These are phyloP conservation scores for Diaporthe humulicola DNA, from an alignment of 2,329 filamentous ascomycete species.

Conservation along the genomic window DNA sequence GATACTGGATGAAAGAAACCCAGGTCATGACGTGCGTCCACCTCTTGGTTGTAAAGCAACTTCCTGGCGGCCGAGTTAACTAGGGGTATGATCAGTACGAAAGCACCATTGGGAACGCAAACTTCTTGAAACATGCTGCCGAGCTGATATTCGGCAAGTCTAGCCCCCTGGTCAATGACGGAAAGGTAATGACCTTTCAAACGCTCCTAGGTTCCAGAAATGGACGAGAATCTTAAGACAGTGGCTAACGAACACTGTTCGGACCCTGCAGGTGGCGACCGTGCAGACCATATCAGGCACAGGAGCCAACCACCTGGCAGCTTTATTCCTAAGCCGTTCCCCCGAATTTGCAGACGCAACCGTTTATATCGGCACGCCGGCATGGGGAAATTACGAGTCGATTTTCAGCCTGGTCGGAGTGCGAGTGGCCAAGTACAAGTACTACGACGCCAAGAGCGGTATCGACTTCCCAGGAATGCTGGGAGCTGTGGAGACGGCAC, in stretches of 20 bases:
- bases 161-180: conserved; percentile 9
- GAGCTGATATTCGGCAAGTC: conserved; percentile 48
- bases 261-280: conserved; percentile 46
- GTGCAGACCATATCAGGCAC: conserved; percentile 56
- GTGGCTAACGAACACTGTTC: not conserved
- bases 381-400: conserved; percentile 52
- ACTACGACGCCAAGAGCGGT: conserved; percentile 46
- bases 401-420: conserved; percentile 49
- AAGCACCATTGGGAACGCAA: conserved; percentile 49
- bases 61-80: not conserved
- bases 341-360: conserved; percentile 41
- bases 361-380: conserved; percentile 50
- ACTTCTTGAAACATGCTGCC: conserved; percentile 48
- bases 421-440: conserved; percentile 46
- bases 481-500: conserved; percentile 43
- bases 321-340: conserved; percentile 47
- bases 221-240: not conserved
- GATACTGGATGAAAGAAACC: not conserved
- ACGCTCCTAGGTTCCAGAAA: not conserved
- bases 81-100: conserved; percentile 47
- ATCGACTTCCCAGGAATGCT: conserved; percentile 48
- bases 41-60: not conserved
- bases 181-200: not conserved
- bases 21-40: not conserved
- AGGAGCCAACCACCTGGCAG: conserved; percentile 53